phyloP scores from a whole-genome alignment of 192 early-diverging fungal genomes.

The Backusella sp. region DNA sequence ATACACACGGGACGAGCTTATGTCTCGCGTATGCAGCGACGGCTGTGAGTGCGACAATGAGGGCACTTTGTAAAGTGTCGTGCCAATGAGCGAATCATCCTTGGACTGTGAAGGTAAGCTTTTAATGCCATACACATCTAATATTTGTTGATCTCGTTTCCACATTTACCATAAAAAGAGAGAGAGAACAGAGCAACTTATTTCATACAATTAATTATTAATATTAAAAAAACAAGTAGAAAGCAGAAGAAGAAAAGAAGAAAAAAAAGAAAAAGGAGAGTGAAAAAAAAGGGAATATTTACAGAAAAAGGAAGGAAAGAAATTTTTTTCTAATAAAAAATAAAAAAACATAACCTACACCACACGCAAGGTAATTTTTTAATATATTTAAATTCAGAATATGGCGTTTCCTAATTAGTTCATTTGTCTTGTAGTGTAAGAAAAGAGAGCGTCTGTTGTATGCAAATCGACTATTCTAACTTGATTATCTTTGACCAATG shows the following conservation, averaged over 20 bases:
- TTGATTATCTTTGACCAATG: constrained; percentile 45
- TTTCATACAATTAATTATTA: background rate
- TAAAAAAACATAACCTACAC: too few species aligned
- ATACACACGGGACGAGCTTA: background rate
- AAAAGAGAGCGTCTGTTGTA: constrained; percentile 28
- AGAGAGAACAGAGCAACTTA: background rate
- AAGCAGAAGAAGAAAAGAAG: background rate
- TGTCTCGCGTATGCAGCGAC: background rate
- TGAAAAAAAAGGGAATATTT: background rate
- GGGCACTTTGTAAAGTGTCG: background rate
- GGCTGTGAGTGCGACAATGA: background rate
- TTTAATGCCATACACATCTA: background rate
- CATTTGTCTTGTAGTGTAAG: too few species aligned
- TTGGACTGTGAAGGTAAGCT: background rate
- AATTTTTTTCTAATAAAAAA: too few species aligned
- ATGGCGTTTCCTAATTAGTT: too few species aligned
- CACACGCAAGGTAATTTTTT: too few species aligned
- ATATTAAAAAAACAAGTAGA: background rate
- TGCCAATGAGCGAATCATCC: background rate
- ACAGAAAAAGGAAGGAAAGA: background rate
- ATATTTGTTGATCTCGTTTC: background rate
- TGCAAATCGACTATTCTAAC: constrained; percentile 45
- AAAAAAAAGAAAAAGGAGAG: background rate
- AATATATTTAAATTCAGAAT: too few species aligned
- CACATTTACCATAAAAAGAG: background rate